Evolutionary conservation across 1,284 basidiomycete species (phyloP), one percentile per base, ranked within the genome.

Genomic region (Apiotrichum mycotoxinovorans): DNA sequence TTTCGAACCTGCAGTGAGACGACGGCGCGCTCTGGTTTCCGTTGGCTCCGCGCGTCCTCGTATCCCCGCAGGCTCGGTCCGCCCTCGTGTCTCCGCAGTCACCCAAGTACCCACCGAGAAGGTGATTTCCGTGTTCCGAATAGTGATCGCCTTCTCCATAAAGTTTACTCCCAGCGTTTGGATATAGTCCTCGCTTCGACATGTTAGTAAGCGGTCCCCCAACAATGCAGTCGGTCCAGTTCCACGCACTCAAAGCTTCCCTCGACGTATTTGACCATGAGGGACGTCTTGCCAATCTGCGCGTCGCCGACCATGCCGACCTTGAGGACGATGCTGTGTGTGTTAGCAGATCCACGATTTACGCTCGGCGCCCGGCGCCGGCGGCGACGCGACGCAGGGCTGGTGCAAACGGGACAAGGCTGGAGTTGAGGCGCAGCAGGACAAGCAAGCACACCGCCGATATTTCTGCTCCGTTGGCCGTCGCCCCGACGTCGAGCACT

Each of bases 231-330:
- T 20, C 10, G 17, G 47, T 30, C 22, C 4, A 73, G 17, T 42
- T 30, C 22, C 4, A 73, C 75, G 58, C 56, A 78, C 76, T 94
- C 91, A 76, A 94, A 94, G 77, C 88, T 91, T 57, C 93, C 93
- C 80, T 97, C 93, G 61, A 95, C 92, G 72, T 97, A 97, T 81
- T 95, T 94, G 72, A 96, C 93, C 93, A 97, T 97, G 72, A 97
- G 82, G 78, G 88, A 91, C 60, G 94, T 97, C 83, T 97, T 97
- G 66, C 94, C 94, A 71, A 98, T 97, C 80, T 97, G 93, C 68
- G 92, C 92, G 80, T 98, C 95, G 52, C 95, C 95, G 38, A 98
- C 91, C 94, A 98, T 97, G 57, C 94, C 94, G 53, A 98, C 94
- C 78, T 98, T 96, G 78, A 96, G 88, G 56, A 95, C 90, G 69